Conservation (phyloP, 495 filamentous ascomycete genomes). For the Barbatosphaeria neglecta region DNA sequence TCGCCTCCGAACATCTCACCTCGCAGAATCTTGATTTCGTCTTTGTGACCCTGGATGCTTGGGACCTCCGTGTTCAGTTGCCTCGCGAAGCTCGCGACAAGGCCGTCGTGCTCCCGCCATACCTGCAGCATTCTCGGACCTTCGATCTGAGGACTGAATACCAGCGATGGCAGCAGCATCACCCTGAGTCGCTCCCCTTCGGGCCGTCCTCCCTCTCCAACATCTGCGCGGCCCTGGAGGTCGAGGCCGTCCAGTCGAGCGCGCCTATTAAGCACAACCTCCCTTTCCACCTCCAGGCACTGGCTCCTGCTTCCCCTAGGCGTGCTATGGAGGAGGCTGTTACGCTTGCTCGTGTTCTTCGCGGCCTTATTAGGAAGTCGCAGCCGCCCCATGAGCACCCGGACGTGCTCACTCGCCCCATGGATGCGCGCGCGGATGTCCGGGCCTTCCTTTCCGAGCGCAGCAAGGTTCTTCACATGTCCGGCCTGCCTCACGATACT, state of each 20-base stretch:
- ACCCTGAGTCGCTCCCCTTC: constrained; percentile 93
- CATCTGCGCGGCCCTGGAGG: constrained; percentile 94
- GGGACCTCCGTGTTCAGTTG: constrained; percentile 96
- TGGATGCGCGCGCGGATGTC: constrained; percentile 97
- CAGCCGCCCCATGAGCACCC: constrained; percentile 87
- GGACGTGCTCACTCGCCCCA: constrained; percentile 83
- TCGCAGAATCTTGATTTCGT: constrained; percentile 84
- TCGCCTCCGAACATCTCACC: constrained; percentile 77
- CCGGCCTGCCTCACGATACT: constrained; percentile 91
- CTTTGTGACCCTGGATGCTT: constrained; percentile 95
- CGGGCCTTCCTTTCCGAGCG: constrained; percentile 87
- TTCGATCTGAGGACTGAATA: constrained; percentile 97
- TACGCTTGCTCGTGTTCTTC: constrained; percentile 82
- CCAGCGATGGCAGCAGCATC: constrained; percentile 94
- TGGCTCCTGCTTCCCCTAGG: constrained; percentile 91
- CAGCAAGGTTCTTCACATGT: constrained; percentile 96
- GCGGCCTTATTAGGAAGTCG: constrained; percentile 87
- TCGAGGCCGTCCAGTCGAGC: constrained; percentile 90
- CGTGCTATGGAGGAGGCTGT: constrained; percentile 97
- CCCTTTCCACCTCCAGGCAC: constrained; percentile 91
- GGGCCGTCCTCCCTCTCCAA: constrained; percentile 89
- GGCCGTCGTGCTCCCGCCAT: constrained; percentile 89
- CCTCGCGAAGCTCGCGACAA: constrained; percentile 96
- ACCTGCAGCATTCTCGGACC: constrained; percentile 91
- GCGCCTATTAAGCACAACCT: constrained; percentile 98